phyloP scores from a whole-genome alignment of 164 flowering plant species.

The Vitis cinerea region DNA sequence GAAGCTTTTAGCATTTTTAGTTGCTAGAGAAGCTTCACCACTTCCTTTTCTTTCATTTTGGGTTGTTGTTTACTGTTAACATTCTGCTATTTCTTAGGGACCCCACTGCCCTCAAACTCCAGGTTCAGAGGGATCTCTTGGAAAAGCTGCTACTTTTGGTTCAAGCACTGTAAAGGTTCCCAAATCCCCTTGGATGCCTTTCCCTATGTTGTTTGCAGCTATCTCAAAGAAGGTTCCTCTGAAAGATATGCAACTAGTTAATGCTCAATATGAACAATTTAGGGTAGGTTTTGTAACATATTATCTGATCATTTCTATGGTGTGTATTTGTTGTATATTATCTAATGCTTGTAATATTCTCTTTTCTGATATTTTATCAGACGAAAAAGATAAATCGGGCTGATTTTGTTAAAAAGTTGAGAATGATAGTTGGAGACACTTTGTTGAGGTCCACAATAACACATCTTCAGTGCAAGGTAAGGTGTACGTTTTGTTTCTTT shows the following conservation, averaged over 20 bases:
- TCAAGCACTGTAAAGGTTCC: constrained; percentile 31
- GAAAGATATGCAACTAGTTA: constrained; percentile 33
- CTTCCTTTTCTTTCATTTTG: neutral
- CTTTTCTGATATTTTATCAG: constrained; percentile 10
- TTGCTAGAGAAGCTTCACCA: no score
- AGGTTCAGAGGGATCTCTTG: constrained; percentile 5
- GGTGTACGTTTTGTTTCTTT: neutral
- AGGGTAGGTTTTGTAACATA: constrained; percentile 22
- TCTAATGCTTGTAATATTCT: neutral
- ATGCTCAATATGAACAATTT: constrained; percentile 28
- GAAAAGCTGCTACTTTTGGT: constrained; percentile 2
- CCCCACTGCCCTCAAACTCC: constrained; percentile 4
- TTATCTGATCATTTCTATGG: neutral
- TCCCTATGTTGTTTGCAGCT: constrained; percentile 49
- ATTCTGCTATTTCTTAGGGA: constrained; percentile 16
- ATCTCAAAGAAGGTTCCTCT: constrained; percentile 34
- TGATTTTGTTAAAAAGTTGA: constrained; percentile 27
- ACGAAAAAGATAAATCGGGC: constrained; percentile 20
- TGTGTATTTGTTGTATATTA: neutral
- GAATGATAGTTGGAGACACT: constrained; percentile 27
- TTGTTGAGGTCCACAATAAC: constrained; percentile 20
- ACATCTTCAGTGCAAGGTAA: constrained; percentile 17
- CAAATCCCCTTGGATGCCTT: constrained; percentile 66
- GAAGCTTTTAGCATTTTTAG: no score
- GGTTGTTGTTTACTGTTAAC: no score